Percentiles rank a stretch among this genome's conserved stretches.
These are phyloP conservation scores for Sphenostylis stenocarpa DNA, from an alignment of 306 rosid species.

Conservation along the genomic window DNA sequence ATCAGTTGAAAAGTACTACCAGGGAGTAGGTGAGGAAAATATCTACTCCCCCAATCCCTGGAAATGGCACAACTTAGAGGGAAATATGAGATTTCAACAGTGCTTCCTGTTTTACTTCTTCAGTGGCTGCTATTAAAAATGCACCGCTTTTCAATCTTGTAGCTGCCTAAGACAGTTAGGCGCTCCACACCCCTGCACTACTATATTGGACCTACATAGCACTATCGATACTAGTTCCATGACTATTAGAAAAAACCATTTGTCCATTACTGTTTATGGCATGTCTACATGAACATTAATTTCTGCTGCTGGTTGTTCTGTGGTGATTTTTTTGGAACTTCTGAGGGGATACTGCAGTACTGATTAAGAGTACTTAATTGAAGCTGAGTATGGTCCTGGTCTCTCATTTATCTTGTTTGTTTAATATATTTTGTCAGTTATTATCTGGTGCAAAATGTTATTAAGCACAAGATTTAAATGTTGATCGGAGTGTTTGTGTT, in stretches of 20 bases:
- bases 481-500: background rate
- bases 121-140: too few relatives aligned
- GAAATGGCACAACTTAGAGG: background rate
- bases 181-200: too few relatives aligned
- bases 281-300: background rate
- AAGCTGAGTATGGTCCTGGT: background rate
- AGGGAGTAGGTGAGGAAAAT: background rate
- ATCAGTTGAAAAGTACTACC: background rate
- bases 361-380: background rate
- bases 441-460: background rate
- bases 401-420: background rate
- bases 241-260: background rate
- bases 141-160: too few relatives aligned
- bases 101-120: background rate
- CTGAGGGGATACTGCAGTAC: background rate
- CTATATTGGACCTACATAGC: too few relatives aligned
- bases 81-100: background rate
- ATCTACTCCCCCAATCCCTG: background rate
- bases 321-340: background rate
- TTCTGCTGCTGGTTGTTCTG: background rate
- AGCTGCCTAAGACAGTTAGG: too few relatives aligned
- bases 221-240: background rate
- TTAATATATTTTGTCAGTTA: background rate
- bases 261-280: background rate
- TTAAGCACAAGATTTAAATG: background rate